Conservation (phyloP, 495 filamentous ascomycete species). For the Penicillium turbatum region DNA sequence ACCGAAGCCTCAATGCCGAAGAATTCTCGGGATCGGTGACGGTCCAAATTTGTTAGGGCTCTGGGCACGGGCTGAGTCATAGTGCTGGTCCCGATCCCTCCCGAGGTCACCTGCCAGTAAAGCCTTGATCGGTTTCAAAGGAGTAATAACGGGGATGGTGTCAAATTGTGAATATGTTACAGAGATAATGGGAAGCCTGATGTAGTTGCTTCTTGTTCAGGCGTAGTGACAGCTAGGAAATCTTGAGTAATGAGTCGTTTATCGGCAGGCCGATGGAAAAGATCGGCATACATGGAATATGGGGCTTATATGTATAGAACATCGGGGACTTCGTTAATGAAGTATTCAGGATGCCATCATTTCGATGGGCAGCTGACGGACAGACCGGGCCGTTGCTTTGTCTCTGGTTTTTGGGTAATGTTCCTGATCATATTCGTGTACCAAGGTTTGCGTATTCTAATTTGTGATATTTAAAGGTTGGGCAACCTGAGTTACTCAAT, state of each 20-base stretch:
- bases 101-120: constrained; percentile 31
- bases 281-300: background rate
- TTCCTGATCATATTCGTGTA: background rate
- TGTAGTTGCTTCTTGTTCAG: constrained; percentile 23
- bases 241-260: background rate
- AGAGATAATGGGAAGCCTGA: constrained; percentile 27
- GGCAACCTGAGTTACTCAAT: too few species aligned
- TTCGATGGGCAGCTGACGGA: background rate
- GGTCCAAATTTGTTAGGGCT: background rate
- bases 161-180: background rate
- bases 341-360: constrained; percentile 1
- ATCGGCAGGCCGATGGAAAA: constrained; percentile 7
- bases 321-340: background rate
- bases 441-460: background rate
- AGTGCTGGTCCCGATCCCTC: constrained; percentile 18
- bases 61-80: constrained; percentile 8
- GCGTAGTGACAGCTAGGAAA: background rate
- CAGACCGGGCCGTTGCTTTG: background rate
- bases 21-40: constrained; percentile 28
- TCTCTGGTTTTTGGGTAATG: background rate
- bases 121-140: constrained; percentile 4
- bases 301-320: background rate
- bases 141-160: background rate
- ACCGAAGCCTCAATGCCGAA: constrained; percentile 15
- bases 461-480: background rate